Conservation (phyloP, 2,329 filamentous ascomycete species). For the Emergomyces orientalis region DNA sequence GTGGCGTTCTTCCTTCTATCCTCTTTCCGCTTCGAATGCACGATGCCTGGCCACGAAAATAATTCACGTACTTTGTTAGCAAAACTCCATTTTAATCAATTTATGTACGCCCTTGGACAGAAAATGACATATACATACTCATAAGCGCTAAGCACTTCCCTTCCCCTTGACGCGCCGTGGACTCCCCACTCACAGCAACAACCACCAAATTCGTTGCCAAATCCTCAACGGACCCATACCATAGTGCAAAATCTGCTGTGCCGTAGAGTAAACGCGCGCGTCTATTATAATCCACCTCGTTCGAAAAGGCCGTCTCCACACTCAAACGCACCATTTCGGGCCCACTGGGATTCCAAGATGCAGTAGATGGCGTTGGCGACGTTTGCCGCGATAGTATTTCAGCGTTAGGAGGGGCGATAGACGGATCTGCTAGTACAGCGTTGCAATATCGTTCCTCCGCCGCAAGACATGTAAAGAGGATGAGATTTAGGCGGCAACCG, state of each 20-base stretch:
- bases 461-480: background rate
- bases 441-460: background rate
- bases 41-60: background rate
- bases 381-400: background rate
- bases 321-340: background rate
- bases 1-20: background rate
- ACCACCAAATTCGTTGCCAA: constrained; percentile 1
- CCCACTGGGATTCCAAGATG: background rate
- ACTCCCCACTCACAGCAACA: background rate
- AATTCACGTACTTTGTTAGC: background rate
- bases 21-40: constrained; percentile 1
- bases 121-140: background rate
- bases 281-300: background rate
- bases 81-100: background rate
- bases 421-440: background rate
- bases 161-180: background rate
- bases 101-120: no score
- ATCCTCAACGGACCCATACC: background rate
- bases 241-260: constrained; percentile 4
- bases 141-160: constrained; percentile 4
- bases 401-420: background rate
- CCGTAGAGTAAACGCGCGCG: background rate
- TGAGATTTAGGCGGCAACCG: constrained; percentile 2
- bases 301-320: background rate
- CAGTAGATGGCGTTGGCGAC: background rate